Base-by-base conservation (phyloP, 176 grass and related monocot species). In the Triticum timopheevii region DNA sequence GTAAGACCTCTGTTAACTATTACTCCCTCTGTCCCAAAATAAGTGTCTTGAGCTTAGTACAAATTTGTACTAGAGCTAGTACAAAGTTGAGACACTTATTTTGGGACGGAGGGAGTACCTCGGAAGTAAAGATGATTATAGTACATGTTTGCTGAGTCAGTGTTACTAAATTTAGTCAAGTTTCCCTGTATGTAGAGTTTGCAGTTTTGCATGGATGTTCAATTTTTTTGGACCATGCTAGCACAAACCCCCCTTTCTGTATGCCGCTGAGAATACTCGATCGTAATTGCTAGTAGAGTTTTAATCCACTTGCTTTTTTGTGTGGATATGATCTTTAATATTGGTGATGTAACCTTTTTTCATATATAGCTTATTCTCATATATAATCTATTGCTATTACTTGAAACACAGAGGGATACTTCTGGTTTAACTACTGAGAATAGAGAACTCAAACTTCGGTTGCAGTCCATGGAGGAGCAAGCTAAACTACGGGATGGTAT, bases 401-500 rank as follows among this genome's bases (percentile, higher is more conserved):
- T 78, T 84, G 73, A 90, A 83, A 90, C 69, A 50, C 85, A 99
- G 94, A 94, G 94, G 87, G 97, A 97, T 72, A 94, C 94, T 78
- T 90, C 94, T 80, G 92, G 90, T 87, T 86, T 99, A 61, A 97
- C 92, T 78, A 44, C 97, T 31, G 94, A 99, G 83, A 99, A 99
- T 68, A 94, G 97, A 93, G 97, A 96, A 80, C 89, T 96, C 80
- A 99, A 96, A 87, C 90, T 97, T 49, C 92, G 94, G 24, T 90
- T 97, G 80, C 92, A 96, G 40, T 92, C 97, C 49, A 99, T 97
- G 94, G 97, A 97, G 86, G 92, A 99, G 76, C 97, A 99, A 88
- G 94, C 97, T 83, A 93, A 99, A 90, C 89, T 99, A 39, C 89
- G 91, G 30, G 97, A 99, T 34, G 97, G 97, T 97, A 99, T 77